These are phyloP conservation scores for Amylostereum chailletii DNA, from an alignment of 1,284 basidiomycete genomes.

Conservation along the genomic window DNA sequence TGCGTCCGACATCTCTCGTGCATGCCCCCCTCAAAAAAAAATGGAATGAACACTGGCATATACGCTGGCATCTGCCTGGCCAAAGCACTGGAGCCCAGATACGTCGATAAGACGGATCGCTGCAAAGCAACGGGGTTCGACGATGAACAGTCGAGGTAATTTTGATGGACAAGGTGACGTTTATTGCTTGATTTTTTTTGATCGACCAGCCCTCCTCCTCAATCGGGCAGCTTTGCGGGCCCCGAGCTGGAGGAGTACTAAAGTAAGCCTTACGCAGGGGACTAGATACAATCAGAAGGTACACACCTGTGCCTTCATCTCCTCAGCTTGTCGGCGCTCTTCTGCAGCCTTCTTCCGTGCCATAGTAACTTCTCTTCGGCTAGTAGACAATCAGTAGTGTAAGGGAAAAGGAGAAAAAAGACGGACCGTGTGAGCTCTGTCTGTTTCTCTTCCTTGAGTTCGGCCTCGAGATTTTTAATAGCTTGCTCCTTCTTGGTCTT, in stretches of 20 bases:
- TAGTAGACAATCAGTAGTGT: constrained; percentile 18
- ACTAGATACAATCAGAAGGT: constrained; percentile 4
- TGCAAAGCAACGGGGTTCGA: neutral
- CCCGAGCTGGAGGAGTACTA: constrained; percentile 50
- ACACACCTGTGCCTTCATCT: constrained; percentile 61
- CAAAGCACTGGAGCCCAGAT: too few relatives aligned
- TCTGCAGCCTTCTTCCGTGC: constrained; percentile 65
- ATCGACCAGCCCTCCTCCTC: constrained; percentile 59
- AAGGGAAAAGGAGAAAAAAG: constrained; percentile 1
- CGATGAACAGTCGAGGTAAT: neutral
- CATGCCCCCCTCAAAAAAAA: too few relatives aligned
- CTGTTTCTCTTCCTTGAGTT: constrained; percentile 69
- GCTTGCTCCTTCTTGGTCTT: constrained; percentile 55
- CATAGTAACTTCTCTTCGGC: constrained; percentile 56
- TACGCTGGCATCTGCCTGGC: too few relatives aligned
- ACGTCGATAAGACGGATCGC: too few relatives aligned
- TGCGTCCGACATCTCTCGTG: too few relatives aligned
- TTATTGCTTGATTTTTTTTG: constrained; percentile 71
- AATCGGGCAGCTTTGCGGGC: constrained; percentile 65
- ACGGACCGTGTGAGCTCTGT: constrained; percentile 53
- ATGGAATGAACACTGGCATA: too few relatives aligned
- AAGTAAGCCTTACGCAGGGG: constrained; percentile 1
- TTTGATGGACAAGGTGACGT: neutral
- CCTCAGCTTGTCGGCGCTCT: constrained; percentile 61
- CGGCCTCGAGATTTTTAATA: constrained; percentile 61